Evolutionary conservation across 352 stramenopile species (phyloP).

Genomic region (Paralagenidium karlingii): DNA sequence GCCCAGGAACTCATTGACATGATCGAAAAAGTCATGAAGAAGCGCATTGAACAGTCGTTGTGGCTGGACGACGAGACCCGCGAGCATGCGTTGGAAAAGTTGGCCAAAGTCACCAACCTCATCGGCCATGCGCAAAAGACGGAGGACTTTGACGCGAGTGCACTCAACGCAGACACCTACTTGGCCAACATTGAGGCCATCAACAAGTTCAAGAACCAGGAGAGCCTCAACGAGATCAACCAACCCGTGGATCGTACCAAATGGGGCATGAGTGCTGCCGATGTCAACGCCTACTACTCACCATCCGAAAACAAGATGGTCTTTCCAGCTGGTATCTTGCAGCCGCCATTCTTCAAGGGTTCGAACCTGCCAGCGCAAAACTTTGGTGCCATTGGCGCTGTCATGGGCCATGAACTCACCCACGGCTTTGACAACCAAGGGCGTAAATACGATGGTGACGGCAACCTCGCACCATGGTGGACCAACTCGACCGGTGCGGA

Average conservation of each 20-base stretch:
- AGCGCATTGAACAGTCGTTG: slow-evolving; percentile 56
- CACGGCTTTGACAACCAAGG: slow-evolving; percentile 93
- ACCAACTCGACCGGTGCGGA: slow-evolving; percentile 64
- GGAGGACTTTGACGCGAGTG: slow-evolving; percentile 46
- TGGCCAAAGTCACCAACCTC: slow-evolving; percentile 62
- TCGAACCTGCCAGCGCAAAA: slow-evolving; percentile 81
- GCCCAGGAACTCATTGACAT: slow-evolving; percentile 79
- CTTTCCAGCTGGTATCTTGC: slow-evolving; percentile 92
- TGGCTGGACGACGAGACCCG: slow-evolving; percentile 86
- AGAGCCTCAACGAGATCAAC: slow-evolving; percentile 6
- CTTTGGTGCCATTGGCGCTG: slow-evolving; percentile 87
- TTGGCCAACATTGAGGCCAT: slow-evolving; percentile 39
- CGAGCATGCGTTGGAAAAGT: slow-evolving; percentile 76
- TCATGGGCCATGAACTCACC: slow-evolving; percentile 94
- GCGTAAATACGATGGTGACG: slow-evolving; percentile 76
- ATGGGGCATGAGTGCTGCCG: slow-evolving; percentile 88
- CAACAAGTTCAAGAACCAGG: slow-evolving; percentile 18
- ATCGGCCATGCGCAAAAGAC: slow-evolving; percentile 36
- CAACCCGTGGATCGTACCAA: slow-evolving; percentile 37
- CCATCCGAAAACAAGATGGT: slow-evolving; percentile 84
- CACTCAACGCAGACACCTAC: slow-evolving; percentile 20
- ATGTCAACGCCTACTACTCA: slow-evolving; percentile 87
- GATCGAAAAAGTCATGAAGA: slow-evolving; percentile 68
- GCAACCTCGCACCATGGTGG: slow-evolving; percentile 92
- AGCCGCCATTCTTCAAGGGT: slow-evolving; percentile 88